These are phyloP conservation scores for Diaporthe citrichinensis DNA, from an alignment of 2,329 filamentous ascomycete genomes.

Conservation along the genomic window DNA sequence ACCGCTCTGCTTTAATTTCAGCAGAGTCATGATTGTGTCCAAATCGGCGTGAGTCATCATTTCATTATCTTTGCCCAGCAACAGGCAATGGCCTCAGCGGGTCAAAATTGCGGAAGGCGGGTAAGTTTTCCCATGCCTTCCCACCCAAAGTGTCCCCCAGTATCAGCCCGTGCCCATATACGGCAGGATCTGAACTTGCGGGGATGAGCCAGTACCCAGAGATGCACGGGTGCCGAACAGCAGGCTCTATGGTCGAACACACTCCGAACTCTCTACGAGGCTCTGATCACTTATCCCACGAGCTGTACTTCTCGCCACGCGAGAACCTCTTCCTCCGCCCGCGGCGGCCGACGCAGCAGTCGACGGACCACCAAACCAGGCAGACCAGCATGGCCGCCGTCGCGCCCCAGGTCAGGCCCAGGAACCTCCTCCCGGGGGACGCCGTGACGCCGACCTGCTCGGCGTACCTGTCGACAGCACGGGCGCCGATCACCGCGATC, in stretches of 20 bases:
- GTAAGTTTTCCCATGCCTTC: too few relatives aligned
- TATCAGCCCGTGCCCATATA: too few relatives aligned
- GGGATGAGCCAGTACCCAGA: not conserved
- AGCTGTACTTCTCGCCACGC: slow-evolving; percentile 1
- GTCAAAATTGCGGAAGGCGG: not conserved
- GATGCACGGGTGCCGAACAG: not conserved
- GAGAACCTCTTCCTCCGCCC: slow-evolving; percentile 10
- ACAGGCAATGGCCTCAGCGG: not conserved
- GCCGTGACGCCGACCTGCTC: slow-evolving; percentile 31
- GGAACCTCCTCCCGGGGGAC: slow-evolving; percentile 2
- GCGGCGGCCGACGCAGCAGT: slow-evolving; percentile 19
- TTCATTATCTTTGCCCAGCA: not conserved
- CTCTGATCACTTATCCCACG: not conserved
- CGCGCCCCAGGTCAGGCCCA: slow-evolving; percentile 30
- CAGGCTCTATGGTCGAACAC: not conserved
- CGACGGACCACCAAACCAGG: slow-evolving; percentile 28
- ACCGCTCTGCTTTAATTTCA: not conserved
- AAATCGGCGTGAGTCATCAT: too few relatives aligned
- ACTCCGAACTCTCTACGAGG: not conserved
- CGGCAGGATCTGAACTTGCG: not conserved
- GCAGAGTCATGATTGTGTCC: too few relatives aligned
- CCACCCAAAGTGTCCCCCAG: too few relatives aligned
- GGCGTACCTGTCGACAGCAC: slow-evolving; percentile 9
- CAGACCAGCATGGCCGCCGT: slow-evolving; percentile 24
- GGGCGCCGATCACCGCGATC: slow-evolving; percentile 15